Evolutionary conservation across 1,284 basidiomycete genomes (phyloP).

Genomic region (Sphagnurus paluster): DNA sequence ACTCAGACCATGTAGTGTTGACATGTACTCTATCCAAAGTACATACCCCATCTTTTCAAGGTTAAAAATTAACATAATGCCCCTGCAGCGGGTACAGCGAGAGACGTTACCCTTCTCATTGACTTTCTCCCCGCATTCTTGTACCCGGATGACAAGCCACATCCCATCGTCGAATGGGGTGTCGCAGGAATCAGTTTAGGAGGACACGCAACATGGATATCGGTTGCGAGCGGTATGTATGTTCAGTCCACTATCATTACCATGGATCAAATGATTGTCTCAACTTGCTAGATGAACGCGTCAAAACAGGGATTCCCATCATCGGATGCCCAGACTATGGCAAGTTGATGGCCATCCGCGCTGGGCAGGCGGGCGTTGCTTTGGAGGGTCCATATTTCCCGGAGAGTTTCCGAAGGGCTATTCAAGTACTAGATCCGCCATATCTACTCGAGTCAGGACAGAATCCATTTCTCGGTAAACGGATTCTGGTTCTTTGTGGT

Average conservation of each 20-base stretch:
- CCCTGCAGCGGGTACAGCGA: conserved; percentile 63
- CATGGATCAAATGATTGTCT: conserved; percentile 7
- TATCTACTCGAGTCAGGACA: too few species aligned
- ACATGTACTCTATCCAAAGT: conserved; percentile 78
- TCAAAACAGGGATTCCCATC: conserved; percentile 74
- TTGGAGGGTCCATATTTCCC: conserved; percentile 63
- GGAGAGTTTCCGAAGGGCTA: conserved; percentile 44
- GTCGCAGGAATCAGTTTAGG: conserved; percentile 75
- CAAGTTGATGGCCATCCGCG: conserved; percentile 61
- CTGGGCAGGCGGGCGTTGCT: conserved; percentile 42
- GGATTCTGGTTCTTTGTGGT: conserved; percentile 71
- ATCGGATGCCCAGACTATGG: conserved; percentile 81
- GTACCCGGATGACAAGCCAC: conserved; percentile 69
- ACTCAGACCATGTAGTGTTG: conserved; percentile 44
- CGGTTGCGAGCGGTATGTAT: conserved; percentile 56
- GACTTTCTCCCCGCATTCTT: conserved; percentile 80
- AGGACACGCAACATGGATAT: conserved; percentile 78
- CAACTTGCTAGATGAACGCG: conserved; percentile 61
- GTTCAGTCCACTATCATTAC: background rate
- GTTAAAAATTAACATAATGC: background rate
- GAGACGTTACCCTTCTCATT: conserved; percentile 79
- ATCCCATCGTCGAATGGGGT: conserved; percentile 64
- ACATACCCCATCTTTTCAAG: conserved; percentile 8
- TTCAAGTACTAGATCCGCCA: conserved; percentile 47
- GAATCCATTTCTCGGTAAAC: conserved; percentile 70